Percentiles rank a stretch among this genome's conserved stretches.
Conservation (phyloP, 1,284 basidiomycete species). For the Pascua sp. region DNA sequence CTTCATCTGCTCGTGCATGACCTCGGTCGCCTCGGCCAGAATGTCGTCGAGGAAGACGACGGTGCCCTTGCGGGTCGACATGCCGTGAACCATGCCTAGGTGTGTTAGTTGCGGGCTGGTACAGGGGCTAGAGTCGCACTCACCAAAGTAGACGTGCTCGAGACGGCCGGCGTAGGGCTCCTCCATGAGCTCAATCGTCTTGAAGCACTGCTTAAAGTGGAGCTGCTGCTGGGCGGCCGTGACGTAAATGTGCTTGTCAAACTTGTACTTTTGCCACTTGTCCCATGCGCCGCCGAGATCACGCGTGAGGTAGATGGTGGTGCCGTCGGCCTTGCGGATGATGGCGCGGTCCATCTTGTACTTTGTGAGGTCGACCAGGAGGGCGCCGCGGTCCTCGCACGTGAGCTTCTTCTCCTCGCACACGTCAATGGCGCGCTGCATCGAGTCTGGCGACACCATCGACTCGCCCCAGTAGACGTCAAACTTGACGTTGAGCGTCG, state of each 20-base stretch:
- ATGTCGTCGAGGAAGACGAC: conserved; percentile 96
- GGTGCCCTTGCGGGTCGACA: conserved; percentile 96
- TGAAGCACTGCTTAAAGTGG: conserved; percentile 91
- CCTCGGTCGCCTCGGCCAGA: conserved; percentile 79
- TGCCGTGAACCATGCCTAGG: conserved; percentile 73
- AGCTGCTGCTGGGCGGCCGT: conserved; percentile 92
- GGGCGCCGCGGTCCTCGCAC: conserved; percentile 67
- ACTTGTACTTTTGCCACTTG: conserved; percentile 85
- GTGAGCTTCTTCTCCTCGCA: conserved; percentile 54
- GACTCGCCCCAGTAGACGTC: conserved; percentile 95
- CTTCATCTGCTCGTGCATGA: conserved; percentile 97
- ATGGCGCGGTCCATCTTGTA: conserved; percentile 90
- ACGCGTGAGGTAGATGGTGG: conserved; percentile 96
- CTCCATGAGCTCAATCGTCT: conserved; percentile 85
- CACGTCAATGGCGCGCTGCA: conserved; percentile 62
- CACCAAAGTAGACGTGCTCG: conserved; percentile 87
- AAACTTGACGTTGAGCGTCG: conserved; percentile 84
- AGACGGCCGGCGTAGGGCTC: conserved; percentile 79
- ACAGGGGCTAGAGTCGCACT: conserved; percentile 9
- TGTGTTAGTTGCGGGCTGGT: conserved; percentile 12
- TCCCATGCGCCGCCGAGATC: conserved; percentile 93
- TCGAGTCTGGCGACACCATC: conserved; percentile 73
- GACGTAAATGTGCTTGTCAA: conserved; percentile 99
- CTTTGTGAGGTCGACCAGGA: conserved; percentile 74
- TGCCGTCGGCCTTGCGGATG: conserved; percentile 89